Base-by-base conservation (phyloP, 2,329 filamentous ascomycete genomes). In the Ophiostoma montium region DNA sequence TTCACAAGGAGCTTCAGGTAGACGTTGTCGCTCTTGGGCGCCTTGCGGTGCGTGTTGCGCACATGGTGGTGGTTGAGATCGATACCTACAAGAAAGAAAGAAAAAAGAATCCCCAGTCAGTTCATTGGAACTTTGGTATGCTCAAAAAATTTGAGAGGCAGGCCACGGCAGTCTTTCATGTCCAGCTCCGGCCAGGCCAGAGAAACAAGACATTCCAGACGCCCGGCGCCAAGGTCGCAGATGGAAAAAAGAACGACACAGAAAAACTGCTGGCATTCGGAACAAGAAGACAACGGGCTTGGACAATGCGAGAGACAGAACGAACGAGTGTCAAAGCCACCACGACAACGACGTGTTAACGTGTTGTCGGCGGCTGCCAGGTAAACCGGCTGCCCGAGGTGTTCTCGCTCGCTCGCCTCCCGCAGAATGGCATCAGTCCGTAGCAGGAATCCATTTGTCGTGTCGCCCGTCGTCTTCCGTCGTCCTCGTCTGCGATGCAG, bases 1-100 rank as follows among this genome's bases (percentile, higher is more conserved):
- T 95, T 95, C 72, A 95, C 89, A 69, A 96, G 77, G 68, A 95
- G 81, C 80, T 90, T 90, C 62, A 95, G 78, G 74, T 95, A 95
- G 65, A 90, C 86, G 79, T 95, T 95, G 76, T 94, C 86, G 76
- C 85, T 94, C 85, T 95, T 95, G 66, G 89, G 86, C 61, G 86
- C 87, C 80, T 85, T 87, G 71, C 88, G 86, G 78, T 95, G 88
- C 59, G 78, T 81, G 67, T 65, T 70, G 66, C 76, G 76, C 65
- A 80, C 75, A 69, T 84, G 80, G 71, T 83, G 78, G 61, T 71
- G 71, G 69, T 80, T 72, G 63, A 83, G 73, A 79, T 83, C 79
- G 70, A 82, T 82, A 80, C 78, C 78, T 82, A 70, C 66, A 68
- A 56, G 61, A 60, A 64, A 48, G 41, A 48, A 51, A 54, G 38